Conservation (phyloP, 306 rosid genomes). For the Medicago arabica region DNA sequence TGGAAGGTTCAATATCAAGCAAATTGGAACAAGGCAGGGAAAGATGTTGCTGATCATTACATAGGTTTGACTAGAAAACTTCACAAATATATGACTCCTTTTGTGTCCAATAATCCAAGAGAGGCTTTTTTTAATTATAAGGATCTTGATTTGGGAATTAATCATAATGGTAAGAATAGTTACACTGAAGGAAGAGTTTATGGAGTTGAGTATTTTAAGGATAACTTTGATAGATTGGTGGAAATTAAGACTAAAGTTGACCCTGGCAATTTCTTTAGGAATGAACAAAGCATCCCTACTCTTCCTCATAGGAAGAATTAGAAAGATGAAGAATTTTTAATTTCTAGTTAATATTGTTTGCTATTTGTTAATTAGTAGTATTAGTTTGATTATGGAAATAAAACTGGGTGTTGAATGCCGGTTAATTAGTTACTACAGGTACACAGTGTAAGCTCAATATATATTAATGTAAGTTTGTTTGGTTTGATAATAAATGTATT, state of each 20-base stretch:
- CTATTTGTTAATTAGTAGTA: neutral
- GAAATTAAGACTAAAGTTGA: conserved; percentile 66
- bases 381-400: neutral
- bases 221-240: conserved; percentile 68
- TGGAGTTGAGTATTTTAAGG: conserved; percentile 70
- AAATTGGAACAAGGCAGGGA: conserved; percentile 61
- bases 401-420: neutral
- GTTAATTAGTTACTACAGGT: neutral
- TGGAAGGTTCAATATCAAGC: conserved; percentile 76
- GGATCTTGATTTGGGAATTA: conserved; percentile 76
- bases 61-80: conserved; percentile 53
- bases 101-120: conserved; percentile 71
- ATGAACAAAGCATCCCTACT: conserved; percentile 77
- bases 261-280: conserved; percentile 68
- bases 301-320: conserved; percentile 12
- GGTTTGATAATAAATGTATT: neutral
- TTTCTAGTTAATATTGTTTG: neutral
- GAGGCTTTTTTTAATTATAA: conserved; percentile 68
- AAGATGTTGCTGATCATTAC: conserved; percentile 43
- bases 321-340: neutral
- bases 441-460: too few relatives aligned
- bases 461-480: conserved; percentile 11
- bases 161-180: conserved; percentile 58
- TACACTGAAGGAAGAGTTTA: conserved; percentile 56
- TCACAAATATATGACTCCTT: conserved; percentile 66